A percentile compares a stretch with the other conserved stretches of the same genome.
phyloP scores from a whole-genome alignment of 2,329 filamentous ascomycete genomes.

The Fonsecaea pugnacius region DNA sequence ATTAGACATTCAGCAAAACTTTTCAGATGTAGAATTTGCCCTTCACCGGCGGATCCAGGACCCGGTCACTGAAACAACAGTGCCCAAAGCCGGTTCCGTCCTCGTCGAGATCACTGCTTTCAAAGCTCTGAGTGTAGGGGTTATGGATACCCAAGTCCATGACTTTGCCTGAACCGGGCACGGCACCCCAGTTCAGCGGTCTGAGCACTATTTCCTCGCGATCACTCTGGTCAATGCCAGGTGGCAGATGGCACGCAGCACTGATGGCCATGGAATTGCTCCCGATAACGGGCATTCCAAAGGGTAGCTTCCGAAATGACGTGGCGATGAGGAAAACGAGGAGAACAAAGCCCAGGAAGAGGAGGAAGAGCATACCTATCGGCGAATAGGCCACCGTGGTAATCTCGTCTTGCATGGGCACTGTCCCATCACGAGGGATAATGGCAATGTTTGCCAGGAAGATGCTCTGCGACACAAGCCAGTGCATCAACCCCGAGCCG shows the following conservation, averaged over 20 bases:
- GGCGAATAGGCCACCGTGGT: constrained; percentile 37
- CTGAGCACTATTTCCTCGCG: constrained; percentile 31
- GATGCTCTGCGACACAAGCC: constrained; percentile 55
- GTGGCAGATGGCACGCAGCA: constrained; percentile 42
- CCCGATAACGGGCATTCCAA: constrained; percentile 40
- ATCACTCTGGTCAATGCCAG: constrained; percentile 27
- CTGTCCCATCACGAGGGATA: constrained; percentile 28
- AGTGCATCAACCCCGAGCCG: constrained; percentile 50
- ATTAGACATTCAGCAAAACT: background rate
- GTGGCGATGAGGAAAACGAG: constrained; percentile 31
- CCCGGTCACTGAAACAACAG: constrained; percentile 37
- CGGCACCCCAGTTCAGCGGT: constrained; percentile 39
- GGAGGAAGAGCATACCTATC: constrained; percentile 35
- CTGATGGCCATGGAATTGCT: constrained; percentile 43
- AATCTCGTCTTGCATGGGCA: constrained; percentile 33
- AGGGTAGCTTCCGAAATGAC: constrained; percentile 33
- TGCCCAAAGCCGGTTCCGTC: constrained; percentile 32
- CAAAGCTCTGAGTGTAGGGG: constrained; percentile 13
- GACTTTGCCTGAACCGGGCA: constrained; percentile 21
- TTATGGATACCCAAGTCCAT: constrained; percentile 26
- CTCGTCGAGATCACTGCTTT: constrained; percentile 21
- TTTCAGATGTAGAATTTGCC: constrained; percentile 35
- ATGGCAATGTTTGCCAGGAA: constrained; percentile 49
- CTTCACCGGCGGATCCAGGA: constrained; percentile 30
- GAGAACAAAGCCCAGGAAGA: constrained; percentile 31